Base-by-base conservation (phyloP, 2,329 filamentous ascomycete genomes). In the Coniosporium tulheliwenetii region DNA sequence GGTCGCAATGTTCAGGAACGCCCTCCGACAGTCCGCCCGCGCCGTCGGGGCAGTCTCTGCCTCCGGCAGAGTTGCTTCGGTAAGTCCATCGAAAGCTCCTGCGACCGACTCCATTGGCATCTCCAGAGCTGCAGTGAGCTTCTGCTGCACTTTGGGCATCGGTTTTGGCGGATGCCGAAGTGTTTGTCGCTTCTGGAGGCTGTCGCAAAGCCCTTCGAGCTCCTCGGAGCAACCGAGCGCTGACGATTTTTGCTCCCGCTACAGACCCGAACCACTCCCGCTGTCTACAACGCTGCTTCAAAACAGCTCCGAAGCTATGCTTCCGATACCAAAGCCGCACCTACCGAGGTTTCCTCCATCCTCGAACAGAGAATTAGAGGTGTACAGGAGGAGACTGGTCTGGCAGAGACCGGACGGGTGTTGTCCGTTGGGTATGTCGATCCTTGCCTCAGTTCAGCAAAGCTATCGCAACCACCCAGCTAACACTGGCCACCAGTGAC, bases 341-440 rank as follows among this genome's bases (percentile, higher is more conserved):
- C 91, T 57, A 98, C 89, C 60, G 91, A 98, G 76, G 89, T 96
- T 59, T 96, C 91, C 56, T 95, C 89, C 57, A 96, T 98, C 69
- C 84, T 98, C 64, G 91, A 96, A 76, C 89, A 96, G 79, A 79
- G 87, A 70, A 98, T 98, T 63, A 85, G 91, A 65, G 91, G 91
- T 75, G 85, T 96, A 55, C 84, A 93, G 70, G 91, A 96, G 73
- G 91, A 96, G 75, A 75, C 85, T 63, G 79, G 77, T 66, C 83
- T 98, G 59, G 86, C 91, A 67, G 91, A 98, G 82, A 98, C 91
- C 63, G 91, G 91, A 64, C 86, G 89, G 72, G 91, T 98, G 62
- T 81, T 98, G 59, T 95, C 87, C 62, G 86, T 98, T 68, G 89
- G 89, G 89, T 96, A 93, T 65, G 86, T 81, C 48, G 46, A 47